Percentiles rank a stretch among this genome's conserved stretches.
These are phyloP conservation scores for Caryopteris hybrid DNA, from an alignment of 305 asterid genomes.

Conservation along the genomic window DNA sequence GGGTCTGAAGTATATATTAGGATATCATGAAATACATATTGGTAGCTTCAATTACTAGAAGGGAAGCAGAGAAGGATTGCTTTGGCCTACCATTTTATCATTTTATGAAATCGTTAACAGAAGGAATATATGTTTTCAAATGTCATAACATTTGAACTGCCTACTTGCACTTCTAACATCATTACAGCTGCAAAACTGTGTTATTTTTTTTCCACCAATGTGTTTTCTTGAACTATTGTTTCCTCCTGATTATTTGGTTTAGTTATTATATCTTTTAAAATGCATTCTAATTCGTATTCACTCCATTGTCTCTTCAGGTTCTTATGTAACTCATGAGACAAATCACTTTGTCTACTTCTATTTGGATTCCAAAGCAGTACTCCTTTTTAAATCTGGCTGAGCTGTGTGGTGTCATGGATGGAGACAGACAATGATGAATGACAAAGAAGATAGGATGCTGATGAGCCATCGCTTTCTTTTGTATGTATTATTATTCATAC, in stretches of 20 bases:
- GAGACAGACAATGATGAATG: slow-evolving; percentile 16
- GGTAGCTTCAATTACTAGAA: background rate
- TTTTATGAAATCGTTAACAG: background rate
- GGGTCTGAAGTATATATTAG: background rate
- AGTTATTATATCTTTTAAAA: background rate
- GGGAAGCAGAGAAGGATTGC: background rate
- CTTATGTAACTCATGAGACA: slow-evolving; percentile 99
- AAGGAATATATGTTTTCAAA: background rate
- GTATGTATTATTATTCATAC: slow-evolving; percentile 47
- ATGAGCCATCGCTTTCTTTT: slow-evolving; percentile 23
- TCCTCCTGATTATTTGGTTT: too few relatives aligned
- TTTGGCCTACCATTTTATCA: background rate
- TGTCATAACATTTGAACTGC: background rate
- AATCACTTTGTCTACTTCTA: slow-evolving; percentile 99
- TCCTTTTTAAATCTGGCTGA: slow-evolving; percentile 96
- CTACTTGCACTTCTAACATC: background rate
- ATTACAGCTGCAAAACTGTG: background rate
- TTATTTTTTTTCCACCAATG: background rate
- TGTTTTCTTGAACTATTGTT: background rate
- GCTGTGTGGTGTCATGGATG: slow-evolving; percentile 16
- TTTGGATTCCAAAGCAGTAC: slow-evolving; percentile 91
- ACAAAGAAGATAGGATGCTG: slow-evolving; percentile 28
- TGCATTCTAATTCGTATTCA: slow-evolving; percentile 16
- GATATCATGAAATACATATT: background rate
- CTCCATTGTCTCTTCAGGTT: slow-evolving; percentile 41